Evolutionary conservation across 768 basidiomycete species (phyloP).

Genomic region (Neoboletus subvelutipes): DNA sequence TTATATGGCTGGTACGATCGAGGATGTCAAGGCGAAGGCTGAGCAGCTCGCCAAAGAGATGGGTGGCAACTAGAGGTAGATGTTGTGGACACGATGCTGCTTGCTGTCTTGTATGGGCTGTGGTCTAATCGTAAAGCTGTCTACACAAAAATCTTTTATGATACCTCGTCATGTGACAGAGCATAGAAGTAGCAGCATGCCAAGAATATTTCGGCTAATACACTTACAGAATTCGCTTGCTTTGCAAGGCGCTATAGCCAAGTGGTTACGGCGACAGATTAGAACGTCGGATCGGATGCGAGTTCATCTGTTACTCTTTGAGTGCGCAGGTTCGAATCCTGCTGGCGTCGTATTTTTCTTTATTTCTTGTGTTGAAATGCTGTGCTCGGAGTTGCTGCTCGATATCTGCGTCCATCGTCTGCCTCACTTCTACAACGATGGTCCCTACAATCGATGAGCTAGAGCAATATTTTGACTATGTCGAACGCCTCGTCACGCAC

Average conservation of each 20-base stretch:
- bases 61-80: conserved; percentile 42
- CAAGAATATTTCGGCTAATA: too few species aligned
- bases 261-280: conserved; percentile 81
- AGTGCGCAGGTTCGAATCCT: conserved; percentile 71
- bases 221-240: fast-evolving
- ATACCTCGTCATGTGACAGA: conserved; percentile 9
- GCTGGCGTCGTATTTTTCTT: conserved; percentile 49
- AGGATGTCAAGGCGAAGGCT: conserved; percentile 96
- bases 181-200: not conserved
- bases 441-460: conserved; percentile 58
- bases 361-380: conserved; percentile 2
- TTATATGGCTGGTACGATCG: conserved; percentile 98
- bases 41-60: conserved; percentile 97
- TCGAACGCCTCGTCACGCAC: conserved; percentile 61
- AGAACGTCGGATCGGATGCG: conserved; percentile 34
- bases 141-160: conserved; percentile 3
- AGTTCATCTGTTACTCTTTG: conserved; percentile 61
- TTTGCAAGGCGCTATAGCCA: conserved; percentile 63
- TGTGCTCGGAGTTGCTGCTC: conserved; percentile 9
- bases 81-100: conserved; percentile 13
- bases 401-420: not conserved
- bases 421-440: conserved; percentile 19
- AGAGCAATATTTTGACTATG: conserved; percentile 65
- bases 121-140: conserved; percentile 12
- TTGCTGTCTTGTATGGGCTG: conserved; percentile 1